Conservation (phyloP, 306 rosid species). For the Pyrus communis region DNA sequence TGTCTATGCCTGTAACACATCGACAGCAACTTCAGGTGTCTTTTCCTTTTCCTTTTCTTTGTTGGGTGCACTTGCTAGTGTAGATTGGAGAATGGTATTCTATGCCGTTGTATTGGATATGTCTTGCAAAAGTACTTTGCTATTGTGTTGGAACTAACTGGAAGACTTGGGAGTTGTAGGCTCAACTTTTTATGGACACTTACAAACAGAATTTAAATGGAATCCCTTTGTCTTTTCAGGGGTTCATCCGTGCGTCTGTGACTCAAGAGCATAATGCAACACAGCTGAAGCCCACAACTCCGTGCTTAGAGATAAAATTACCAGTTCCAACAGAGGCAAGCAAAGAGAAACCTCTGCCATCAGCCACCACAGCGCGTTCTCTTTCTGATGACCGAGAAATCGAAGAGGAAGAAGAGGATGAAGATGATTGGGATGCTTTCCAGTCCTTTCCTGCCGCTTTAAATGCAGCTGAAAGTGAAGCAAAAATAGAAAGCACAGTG, state of each 20-base stretch:
- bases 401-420: conserved; percentile 31
- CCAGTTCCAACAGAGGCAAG: conserved; percentile 37
- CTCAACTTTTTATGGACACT: not conserved
- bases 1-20: conserved; percentile 82
- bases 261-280: conserved; percentile 48
- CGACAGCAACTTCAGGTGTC: conserved; percentile 89
- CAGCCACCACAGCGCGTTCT: conserved; percentile 11
- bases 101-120: not conserved
- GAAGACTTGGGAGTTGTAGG: not conserved
- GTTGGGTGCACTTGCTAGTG: not conserved
- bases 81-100: not conserved
- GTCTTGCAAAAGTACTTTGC: not conserved
- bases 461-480: conserved; percentile 39
- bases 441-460: conserved; percentile 76
- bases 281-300: conserved; percentile 34
- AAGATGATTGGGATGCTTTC: conserved; percentile 92
- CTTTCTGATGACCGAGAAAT: conserved; percentile 22
- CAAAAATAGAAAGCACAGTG: conserved; percentile 23
- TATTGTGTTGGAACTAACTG: not conserved
- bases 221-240: conserved; percentile 34
- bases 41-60: not conserved
- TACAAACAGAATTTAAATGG: not conserved
- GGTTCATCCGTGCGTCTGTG: conserved; percentile 82
- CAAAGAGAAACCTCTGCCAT: conserved; percentile 31
- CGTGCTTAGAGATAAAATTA: conserved; percentile 57